phyloP scores from a whole-genome alignment of 345 rosid genomes.

The Pugionium dolabratum region DNA sequence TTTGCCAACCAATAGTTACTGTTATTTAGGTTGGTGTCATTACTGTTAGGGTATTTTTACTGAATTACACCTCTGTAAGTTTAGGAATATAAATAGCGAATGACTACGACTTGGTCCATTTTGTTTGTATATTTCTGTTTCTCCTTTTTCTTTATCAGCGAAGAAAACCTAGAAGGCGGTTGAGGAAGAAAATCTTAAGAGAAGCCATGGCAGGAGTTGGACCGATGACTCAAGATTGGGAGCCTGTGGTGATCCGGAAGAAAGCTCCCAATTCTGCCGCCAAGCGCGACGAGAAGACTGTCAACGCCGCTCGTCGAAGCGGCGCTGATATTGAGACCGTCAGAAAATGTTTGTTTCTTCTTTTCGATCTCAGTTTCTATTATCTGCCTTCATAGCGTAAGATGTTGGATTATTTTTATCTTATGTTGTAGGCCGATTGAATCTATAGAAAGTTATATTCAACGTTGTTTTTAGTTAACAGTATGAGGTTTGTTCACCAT shows the following conservation, averaged over 20 bases:
- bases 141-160: not conserved
- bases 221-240: conserved; percentile 84
- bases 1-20: too few species aligned
- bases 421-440: not conserved
- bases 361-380: not conserved
- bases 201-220: conserved; percentile 63
- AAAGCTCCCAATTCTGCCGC: conserved; percentile 64
- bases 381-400: not conserved
- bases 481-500: conserved; percentile 3
- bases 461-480: too few species aligned
- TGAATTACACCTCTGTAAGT: too few species aligned
- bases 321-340: conserved; percentile 79
- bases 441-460: not conserved
- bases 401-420: too few species aligned
- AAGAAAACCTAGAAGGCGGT: conserved; percentile 33
- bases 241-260: conserved; percentile 80
- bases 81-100: too few species aligned
- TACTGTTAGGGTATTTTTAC: too few species aligned
- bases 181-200: not conserved
- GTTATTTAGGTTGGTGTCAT: too few species aligned
- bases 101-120: too few species aligned
- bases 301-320: conserved; percentile 82
- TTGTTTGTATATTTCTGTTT: too few species aligned
- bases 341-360: conserved; percentile 56
- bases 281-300: conserved; percentile 81